Conservation (phyloP, 2,329 filamentous ascomycete genomes). For the Colletotrichum somersetense region DNA sequence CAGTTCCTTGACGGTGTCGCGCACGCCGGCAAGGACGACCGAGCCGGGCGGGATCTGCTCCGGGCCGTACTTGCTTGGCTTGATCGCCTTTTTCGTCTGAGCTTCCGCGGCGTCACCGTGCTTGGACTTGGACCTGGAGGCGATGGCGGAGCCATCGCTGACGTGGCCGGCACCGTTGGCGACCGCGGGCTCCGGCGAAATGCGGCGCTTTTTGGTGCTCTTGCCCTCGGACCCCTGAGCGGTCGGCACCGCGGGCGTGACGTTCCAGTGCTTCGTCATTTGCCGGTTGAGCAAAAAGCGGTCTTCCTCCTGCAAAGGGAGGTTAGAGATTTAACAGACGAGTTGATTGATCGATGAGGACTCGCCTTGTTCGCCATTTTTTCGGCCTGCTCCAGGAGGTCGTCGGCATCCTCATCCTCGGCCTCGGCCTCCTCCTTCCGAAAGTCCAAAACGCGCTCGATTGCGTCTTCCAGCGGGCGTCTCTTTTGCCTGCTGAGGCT, state of each 20-base stretch:
- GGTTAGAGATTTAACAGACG: neutral
- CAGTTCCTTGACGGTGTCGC: slow-evolving; percentile 23
- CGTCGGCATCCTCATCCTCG: slow-evolving; percentile 67
- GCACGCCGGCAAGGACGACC: slow-evolving; percentile 37
- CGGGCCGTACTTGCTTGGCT: slow-evolving; percentile 39
- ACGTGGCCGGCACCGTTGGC: slow-evolving; percentile 28
- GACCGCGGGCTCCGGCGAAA: slow-evolving; percentile 37
- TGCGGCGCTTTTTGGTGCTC: slow-evolving; percentile 45
- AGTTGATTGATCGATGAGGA: neutral
- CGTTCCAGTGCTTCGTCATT: slow-evolving; percentile 57
- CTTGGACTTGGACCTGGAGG: slow-evolving; percentile 25
- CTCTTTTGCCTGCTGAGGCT: slow-evolving; percentile 87
- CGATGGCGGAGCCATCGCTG: slow-evolving; percentile 36
- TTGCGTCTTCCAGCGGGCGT: slow-evolving; percentile 83
- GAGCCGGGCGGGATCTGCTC: slow-evolving; percentile 39
- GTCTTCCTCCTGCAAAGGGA: slow-evolving; percentile 47
- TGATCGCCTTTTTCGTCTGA: slow-evolving; percentile 31
- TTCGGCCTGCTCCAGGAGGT: slow-evolving; percentile 55
- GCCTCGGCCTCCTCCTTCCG: slow-evolving; percentile 73
- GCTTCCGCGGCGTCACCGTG: slow-evolving; percentile 11
- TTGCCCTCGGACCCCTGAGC: slow-evolving; percentile 40
- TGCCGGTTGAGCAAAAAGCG: slow-evolving; percentile 58
- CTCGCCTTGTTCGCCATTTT: slow-evolving; percentile 44
- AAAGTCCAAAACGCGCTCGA: slow-evolving; percentile 83
- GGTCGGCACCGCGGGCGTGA: slow-evolving; percentile 32